Percentiles rank a stretch among this genome's conserved stretches.
These are phyloP conservation scores for Pestalotiopsis fici DNA, from an alignment of 2,329 filamentous ascomycete genomes.

Conservation along the genomic window DNA sequence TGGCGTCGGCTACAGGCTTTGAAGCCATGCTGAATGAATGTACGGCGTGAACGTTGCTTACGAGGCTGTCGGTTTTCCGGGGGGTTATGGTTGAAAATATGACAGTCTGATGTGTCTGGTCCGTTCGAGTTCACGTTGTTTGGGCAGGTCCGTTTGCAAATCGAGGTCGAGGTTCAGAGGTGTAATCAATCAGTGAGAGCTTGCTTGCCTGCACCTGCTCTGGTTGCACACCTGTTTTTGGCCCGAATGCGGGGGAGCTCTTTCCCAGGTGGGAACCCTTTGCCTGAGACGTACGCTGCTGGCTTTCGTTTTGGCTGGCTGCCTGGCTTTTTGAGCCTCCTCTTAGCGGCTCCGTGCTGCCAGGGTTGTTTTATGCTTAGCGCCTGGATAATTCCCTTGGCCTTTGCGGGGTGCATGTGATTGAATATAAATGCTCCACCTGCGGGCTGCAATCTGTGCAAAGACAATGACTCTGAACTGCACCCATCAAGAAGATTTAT, in stretches of 20 bases:
- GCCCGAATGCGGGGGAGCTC: neutral
- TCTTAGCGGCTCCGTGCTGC: neutral
- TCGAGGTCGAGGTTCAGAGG: too few species aligned
- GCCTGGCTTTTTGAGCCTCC: neutral
- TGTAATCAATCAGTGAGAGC: too few species aligned
- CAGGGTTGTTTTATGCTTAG: neutral
- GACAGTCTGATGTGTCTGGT: too few species aligned
- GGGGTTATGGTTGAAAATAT: too few species aligned
- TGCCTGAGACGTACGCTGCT: too few species aligned
- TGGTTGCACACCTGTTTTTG: neutral
- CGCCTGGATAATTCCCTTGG: neutral
- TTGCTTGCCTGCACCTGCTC: too few species aligned
- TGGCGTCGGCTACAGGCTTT: conserved; percentile 42
- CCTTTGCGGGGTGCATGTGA: neutral
- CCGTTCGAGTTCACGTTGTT: too few species aligned
- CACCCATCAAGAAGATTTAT: neutral
- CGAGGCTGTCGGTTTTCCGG: neutral
- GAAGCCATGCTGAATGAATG: conserved; percentile 21
- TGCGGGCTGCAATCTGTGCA: neutral
- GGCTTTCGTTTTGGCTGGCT: too few species aligned
- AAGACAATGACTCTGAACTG: neutral
- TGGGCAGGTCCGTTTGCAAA: too few species aligned
- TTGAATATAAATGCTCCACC: neutral
- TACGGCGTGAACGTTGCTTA: neutral
- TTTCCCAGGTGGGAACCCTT: neutral